Evolutionary conservation across 176 grass and related monocot genomes (phyloP).

Genomic region (Phragmites australis): DNA sequence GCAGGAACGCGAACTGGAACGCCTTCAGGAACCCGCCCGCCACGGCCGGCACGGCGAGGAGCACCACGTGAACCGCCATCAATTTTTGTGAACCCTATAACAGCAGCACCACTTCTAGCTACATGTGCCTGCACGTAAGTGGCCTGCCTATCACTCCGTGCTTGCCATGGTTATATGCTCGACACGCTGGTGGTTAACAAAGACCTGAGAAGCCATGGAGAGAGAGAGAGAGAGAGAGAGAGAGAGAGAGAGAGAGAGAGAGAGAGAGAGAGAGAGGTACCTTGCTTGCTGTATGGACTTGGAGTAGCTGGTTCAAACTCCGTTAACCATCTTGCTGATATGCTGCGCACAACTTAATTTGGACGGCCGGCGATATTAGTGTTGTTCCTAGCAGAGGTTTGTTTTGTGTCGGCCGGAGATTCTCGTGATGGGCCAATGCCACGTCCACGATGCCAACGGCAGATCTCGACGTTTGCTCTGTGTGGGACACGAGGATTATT

Average conservation of each 20-base stretch:
- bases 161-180: not conserved
- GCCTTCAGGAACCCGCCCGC: conserved; percentile 36
- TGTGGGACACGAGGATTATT: not conserved
- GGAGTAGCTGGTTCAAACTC: too few species aligned
- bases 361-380: too few species aligned
- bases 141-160: not conserved
- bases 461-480: not conserved
- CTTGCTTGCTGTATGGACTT: too few species aligned
- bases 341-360: too few species aligned
- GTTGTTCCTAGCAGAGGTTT: too few species aligned
- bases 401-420: too few species aligned
- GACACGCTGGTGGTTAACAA: not conserved
- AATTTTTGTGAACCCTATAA: not conserved
- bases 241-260: too few species aligned
- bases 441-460: too few species aligned
- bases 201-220: not conserved
- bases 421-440: not conserved
- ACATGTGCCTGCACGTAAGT: not conserved
- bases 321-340: too few species aligned
- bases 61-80: conserved; percentile 45
- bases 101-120: not conserved
- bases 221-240: not conserved
- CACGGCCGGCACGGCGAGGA: conserved; percentile 33
- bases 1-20: conserved; percentile 50
- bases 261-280: too few species aligned